Percentiles rank a stretch among this genome's conserved stretches.
Evolutionary conservation across 345 rosid genomes (phyloP).

Genomic region (Nephelium lappaceum): DNA sequence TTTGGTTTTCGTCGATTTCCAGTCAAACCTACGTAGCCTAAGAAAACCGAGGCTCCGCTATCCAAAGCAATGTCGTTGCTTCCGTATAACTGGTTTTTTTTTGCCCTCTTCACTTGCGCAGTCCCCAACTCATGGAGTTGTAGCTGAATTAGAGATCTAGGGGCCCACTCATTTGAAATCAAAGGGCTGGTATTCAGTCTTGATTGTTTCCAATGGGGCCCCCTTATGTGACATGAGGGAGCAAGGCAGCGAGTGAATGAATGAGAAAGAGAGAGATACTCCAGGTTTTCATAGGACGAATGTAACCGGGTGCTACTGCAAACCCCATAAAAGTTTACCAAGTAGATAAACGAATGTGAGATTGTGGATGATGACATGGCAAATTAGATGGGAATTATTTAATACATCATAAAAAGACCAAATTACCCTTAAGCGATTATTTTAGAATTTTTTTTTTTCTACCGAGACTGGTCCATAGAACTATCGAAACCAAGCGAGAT

Average conservation of each 20-base stretch:
- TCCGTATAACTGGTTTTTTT: not conserved
- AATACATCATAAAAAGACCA: too few relatives aligned
- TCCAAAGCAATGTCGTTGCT: constrained; percentile 45
- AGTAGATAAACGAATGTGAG: not conserved
- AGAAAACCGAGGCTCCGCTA: constrained; percentile 76
- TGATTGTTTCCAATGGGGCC: not conserved
- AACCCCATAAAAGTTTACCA: not conserved
- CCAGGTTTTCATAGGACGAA: not conserved
- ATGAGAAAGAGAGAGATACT: not conserved
- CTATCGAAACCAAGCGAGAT: too few relatives aligned
- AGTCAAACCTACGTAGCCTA: constrained; percentile 79
- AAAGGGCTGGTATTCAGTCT: not conserved
- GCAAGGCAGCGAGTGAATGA: not conserved
- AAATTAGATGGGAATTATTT: too few relatives aligned
- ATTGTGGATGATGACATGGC: not conserved
- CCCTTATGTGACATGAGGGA: not conserved
- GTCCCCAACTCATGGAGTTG: constrained; percentile 14
- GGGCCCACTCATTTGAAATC: not conserved
- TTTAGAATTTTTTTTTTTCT: too few relatives aligned
- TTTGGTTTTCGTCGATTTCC: constrained; percentile 38
- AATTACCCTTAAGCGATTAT: too few relatives aligned
- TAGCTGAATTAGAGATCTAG: not conserved
- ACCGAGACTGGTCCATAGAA: too few relatives aligned
- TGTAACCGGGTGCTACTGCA: not conserved
- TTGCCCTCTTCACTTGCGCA: not conserved